Conservation (phyloP, 805 yeast genomes). For the Candida fluviatilis region DNA sequence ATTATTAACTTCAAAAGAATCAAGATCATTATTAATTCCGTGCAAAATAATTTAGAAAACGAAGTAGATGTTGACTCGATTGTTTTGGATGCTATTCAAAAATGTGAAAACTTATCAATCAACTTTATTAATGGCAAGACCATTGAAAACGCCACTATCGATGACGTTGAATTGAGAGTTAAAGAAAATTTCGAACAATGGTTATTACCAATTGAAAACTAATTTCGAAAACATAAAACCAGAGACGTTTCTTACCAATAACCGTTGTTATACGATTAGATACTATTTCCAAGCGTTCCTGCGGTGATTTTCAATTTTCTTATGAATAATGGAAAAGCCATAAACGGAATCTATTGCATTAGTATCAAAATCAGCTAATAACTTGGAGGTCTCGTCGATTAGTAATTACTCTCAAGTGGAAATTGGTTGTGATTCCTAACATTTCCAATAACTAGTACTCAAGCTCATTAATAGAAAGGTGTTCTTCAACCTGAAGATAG, state of each 20-base stretch:
- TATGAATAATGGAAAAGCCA: background rate
- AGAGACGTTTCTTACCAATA: background rate
- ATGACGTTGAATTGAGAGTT: conserved; percentile 58
- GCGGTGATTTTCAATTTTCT: background rate
- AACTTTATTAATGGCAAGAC: conserved; percentile 32
- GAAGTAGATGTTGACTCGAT: conserved; percentile 22
- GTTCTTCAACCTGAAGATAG: too few species aligned
- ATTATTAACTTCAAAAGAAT: conserved; percentile 75
- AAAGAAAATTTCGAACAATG: conserved; percentile 57
- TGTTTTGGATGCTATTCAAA: conserved; percentile 50
- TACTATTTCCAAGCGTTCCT: background rate
- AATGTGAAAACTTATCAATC: conserved; percentile 50
- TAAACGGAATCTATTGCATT: background rate
- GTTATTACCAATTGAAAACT: conserved; percentile 43
- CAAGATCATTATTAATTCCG: conserved; percentile 45
- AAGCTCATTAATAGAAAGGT: too few species aligned
- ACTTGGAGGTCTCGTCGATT: too few species aligned
- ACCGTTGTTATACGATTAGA: too few species aligned
- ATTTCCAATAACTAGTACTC: too few species aligned
- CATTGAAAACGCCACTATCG: conserved; percentile 28
- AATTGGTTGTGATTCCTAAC: too few species aligned
- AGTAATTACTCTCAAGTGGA: too few species aligned
- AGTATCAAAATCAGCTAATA: too few species aligned
- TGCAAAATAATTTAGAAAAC: conserved; percentile 29
- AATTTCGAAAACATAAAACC: background rate